Conservation (phyloP, 73 alveolate genomes). For the Paramecium sonneborni region DNA sequence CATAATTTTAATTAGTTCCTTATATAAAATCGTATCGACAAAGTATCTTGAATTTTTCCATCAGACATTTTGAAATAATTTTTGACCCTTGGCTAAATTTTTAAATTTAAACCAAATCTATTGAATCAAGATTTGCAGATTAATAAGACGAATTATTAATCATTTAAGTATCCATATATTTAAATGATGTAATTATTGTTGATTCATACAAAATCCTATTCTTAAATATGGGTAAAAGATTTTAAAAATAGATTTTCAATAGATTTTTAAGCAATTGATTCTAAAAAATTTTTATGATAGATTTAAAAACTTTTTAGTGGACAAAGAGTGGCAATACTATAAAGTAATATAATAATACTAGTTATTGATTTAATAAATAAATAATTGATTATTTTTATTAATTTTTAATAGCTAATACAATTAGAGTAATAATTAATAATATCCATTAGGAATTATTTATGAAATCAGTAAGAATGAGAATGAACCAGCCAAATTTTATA, state of each 20-base stretch:
- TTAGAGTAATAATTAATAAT: no score
- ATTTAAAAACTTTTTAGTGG: no score
- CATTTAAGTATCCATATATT: not conserved
- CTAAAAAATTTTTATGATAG: no score
- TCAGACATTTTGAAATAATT: not conserved
- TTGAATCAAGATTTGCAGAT: not conserved
- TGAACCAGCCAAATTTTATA: slow-evolving; percentile 90
- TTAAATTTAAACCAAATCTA: not conserved
- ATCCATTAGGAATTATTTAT: slow-evolving; percentile 93
- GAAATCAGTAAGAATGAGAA: slow-evolving; percentile 91
- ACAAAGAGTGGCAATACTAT: no score
- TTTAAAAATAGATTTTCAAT: no score
- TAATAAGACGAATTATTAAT: not conserved
- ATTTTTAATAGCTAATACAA: no score
- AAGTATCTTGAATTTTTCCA: not conserved
- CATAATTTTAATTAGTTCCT: not conserved
- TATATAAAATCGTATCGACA: not conserved
- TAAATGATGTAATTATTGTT: not conserved
- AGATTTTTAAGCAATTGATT: no score
- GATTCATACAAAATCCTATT: not conserved
- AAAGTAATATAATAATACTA: no score
- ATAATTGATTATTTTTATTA: no score
- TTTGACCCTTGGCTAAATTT: not conserved
- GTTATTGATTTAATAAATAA: no score
- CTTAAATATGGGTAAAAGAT: no score